Conservation (phyloP, 768 basidiomycete species). For the Podaxis rugospora region DNA sequence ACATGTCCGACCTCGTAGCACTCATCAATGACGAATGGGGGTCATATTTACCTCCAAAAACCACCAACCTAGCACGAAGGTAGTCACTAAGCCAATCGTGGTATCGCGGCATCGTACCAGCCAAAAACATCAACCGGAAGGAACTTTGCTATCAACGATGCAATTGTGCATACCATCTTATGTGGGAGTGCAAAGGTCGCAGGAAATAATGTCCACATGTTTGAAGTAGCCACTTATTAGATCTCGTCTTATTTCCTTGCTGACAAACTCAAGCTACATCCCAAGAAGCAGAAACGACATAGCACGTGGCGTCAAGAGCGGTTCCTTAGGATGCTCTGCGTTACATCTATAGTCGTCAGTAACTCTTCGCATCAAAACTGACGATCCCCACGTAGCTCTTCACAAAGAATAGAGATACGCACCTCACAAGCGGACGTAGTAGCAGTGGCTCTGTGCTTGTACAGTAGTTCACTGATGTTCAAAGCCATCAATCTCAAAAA, state of each 20-base stretch:
- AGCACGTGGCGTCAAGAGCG: too few relatives aligned
- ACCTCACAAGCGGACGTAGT: too few relatives aligned
- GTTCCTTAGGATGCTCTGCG: too few relatives aligned
- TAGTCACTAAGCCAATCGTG: not conserved
- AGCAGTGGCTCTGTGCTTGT: too few relatives aligned
- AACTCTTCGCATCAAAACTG: too few relatives aligned
- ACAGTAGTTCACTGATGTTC: too few relatives aligned
- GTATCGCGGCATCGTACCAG: constrained; percentile 54
- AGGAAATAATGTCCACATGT: constrained; percentile 49
- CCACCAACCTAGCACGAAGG: too few relatives aligned
- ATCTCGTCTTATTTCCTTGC: constrained; percentile 57
- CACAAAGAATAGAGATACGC: too few relatives aligned
- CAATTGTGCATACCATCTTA: constrained; percentile 37
- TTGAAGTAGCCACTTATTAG: constrained; percentile 57
- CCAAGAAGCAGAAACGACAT: constrained; percentile 35
- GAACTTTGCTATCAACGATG: constrained; percentile 71
- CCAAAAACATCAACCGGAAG: constrained; percentile 45
- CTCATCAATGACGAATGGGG: not conserved
- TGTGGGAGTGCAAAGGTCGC: constrained; percentile 36
- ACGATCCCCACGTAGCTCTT: too few relatives aligned
- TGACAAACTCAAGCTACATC: constrained; percentile 46
- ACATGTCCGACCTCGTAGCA: constrained; percentile 20
- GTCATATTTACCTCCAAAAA: not conserved
- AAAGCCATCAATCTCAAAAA: too few relatives aligned
- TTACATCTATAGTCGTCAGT: too few relatives aligned